Evolutionary conservation across 2,329 filamentous ascomycete genomes (phyloP).

Genomic region (Fusarium nelsonii): DNA sequence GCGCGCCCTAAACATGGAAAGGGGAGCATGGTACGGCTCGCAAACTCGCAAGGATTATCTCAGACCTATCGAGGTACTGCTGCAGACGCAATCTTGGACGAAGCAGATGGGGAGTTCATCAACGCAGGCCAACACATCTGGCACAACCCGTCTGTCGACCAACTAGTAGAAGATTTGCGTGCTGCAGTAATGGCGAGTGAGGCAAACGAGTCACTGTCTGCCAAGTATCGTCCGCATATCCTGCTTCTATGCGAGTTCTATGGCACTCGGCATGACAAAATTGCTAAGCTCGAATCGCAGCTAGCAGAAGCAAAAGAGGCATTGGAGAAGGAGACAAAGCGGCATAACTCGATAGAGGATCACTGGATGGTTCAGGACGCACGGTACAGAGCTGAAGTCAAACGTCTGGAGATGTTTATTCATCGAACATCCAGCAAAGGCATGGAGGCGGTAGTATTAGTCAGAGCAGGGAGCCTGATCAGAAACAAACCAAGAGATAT

Average conservation of each 20-base stretch:
- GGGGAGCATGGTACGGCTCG: slow-evolving; percentile 21
- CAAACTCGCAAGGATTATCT: slow-evolving; percentile 32
- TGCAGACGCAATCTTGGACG: slow-evolving; percentile 12
- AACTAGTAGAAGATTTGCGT: slow-evolving; percentile 60
- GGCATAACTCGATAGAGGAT: slow-evolving; percentile 47
- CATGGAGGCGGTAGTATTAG: slow-evolving; percentile 59
- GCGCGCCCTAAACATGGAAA: neutral
- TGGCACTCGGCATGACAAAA: slow-evolving; percentile 46
- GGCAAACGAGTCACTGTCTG: slow-evolving; percentile 53
- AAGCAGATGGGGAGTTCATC: slow-evolving; percentile 33
- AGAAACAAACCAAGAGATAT: slow-evolving; percentile 13
- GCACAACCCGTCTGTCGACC: slow-evolving; percentile 58
- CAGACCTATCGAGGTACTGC: neutral
- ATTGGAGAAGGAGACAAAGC: slow-evolving; percentile 52
- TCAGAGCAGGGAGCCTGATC: slow-evolving; percentile 57
- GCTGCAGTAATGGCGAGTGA: slow-evolving; percentile 56
- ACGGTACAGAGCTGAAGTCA: slow-evolving; percentile 49
- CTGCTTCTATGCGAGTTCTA: slow-evolving; percentile 55
- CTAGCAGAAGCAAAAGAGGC: slow-evolving; percentile 54
- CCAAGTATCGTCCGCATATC: slow-evolving; percentile 59
- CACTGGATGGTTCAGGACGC: slow-evolving; percentile 43
- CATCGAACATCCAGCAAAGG: slow-evolving; percentile 57
- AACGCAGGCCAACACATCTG: slow-evolving; percentile 46
- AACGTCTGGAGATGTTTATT: slow-evolving; percentile 51
- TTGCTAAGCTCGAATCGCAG: slow-evolving; percentile 53